Conservation (phyloP, 1,284 basidiomycete species). For the Cutaneotrichosporon dermatis region DNA sequence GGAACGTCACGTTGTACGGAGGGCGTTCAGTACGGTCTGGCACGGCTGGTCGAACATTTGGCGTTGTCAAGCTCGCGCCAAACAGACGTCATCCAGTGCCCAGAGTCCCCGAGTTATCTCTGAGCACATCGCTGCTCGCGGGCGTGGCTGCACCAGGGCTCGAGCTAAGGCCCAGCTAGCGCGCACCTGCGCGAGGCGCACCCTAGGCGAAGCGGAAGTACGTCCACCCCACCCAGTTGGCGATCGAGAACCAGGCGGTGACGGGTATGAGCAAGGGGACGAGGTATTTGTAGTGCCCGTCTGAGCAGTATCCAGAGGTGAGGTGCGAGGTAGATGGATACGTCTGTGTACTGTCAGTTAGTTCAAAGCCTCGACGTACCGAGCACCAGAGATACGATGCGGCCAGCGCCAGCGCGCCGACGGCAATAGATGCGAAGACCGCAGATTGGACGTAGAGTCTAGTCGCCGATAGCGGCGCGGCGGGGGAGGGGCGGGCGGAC, state of each 20-base stretch:
- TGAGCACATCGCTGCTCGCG: too few relatives aligned
- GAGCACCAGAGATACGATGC: constrained; percentile 14
- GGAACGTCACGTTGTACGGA: too few relatives aligned
- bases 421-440: not conserved
- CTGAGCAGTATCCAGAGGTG: constrained; percentile 36
- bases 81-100: too few relatives aligned
- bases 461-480: too few relatives aligned
- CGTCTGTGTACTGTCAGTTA: too few relatives aligned
- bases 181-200: not conserved
- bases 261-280: constrained; percentile 71
- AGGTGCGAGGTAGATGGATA: too few relatives aligned
- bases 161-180: not conserved
- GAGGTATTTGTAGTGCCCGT: constrained; percentile 87
- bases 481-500: too few relatives aligned
- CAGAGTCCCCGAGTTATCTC: too few relatives aligned
- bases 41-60: too few relatives aligned
- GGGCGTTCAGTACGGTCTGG: too few relatives aligned
- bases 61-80: too few relatives aligned
- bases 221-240: constrained; percentile 96
- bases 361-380: not conserved
- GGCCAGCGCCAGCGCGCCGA: constrained; percentile 4
- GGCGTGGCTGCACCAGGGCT: not conserved
- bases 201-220: constrained; percentile 72
- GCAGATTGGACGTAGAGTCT: constrained; percentile 10
- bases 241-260: constrained; percentile 82